Percentiles rank a stretch among this genome's conserved stretches.
These are phyloP conservation scores for Comarum palustre DNA, from an alignment of 306 rosid species.

Conservation along the genomic window DNA sequence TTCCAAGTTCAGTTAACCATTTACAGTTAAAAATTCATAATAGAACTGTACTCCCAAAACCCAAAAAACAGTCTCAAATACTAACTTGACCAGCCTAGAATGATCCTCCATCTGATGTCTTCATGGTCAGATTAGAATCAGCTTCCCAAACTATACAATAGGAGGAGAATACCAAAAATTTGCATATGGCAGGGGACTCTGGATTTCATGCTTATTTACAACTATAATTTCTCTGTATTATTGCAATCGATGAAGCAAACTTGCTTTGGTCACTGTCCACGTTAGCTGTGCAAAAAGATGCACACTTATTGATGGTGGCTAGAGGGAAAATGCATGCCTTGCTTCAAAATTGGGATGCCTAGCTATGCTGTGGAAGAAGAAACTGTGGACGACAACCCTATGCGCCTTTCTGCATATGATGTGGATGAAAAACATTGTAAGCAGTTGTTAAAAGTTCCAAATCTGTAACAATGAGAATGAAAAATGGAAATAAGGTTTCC, in stretches of 20 bases:
- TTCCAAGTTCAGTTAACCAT: slow-evolving; percentile 42
- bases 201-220: slow-evolving; percentile 58
- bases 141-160: slow-evolving; percentile 20
- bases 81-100: slow-evolving; percentile 33
- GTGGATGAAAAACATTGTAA: slow-evolving; percentile 3
- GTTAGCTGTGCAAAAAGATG: slow-evolving; percentile 69
- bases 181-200: slow-evolving; percentile 32
- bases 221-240: slow-evolving; percentile 28
- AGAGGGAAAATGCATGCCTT: slow-evolving; percentile 23
- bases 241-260: slow-evolving; percentile 3
- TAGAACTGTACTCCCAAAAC: slow-evolving; percentile 36
- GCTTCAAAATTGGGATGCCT: slow-evolving; percentile 26
- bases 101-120: slow-evolving; percentile 25
- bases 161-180: slow-evolving; percentile 20
- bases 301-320: slow-evolving; percentile 32
- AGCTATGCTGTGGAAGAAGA: slow-evolving; percentile 23
- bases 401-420: slow-evolving; percentile 79
- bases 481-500: not conserved
- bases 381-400: slow-evolving; percentile 63
- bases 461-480: slow-evolving; percentile 8
- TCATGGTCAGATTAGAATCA: slow-evolving; percentile 25
- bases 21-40: slow-evolving; percentile 43
- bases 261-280: slow-evolving; percentile 42
- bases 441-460: slow-evolving; percentile 11
- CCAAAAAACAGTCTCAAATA: slow-evolving; percentile 19